These are phyloP conservation scores for Pichia sp. DNA, from an alignment of 1,139 yeast genomes.

Conservation along the genomic window DNA sequence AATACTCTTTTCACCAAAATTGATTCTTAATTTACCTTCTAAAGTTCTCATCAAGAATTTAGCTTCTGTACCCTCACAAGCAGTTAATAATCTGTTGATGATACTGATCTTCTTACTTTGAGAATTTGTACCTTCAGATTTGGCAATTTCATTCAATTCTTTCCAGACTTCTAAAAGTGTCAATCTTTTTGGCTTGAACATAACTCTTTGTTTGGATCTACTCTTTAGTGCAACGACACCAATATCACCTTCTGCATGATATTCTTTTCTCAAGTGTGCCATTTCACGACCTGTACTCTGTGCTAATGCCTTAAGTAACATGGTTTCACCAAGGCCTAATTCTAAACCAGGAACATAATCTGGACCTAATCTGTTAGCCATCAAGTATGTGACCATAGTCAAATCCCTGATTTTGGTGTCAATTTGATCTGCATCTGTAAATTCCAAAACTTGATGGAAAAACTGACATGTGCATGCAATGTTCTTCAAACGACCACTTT, in stretches of 20 bases:
- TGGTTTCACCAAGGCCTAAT: conserved; percentile 87
- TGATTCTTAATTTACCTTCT: conserved; percentile 92
- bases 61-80: conserved; percentile 88
- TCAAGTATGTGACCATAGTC: conserved; percentile 72
- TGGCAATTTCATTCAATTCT: conserved; percentile 75
- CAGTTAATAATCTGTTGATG: conserved; percentile 81
- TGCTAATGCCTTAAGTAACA: conserved; percentile 82
- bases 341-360: conserved; percentile 89
- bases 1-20: conserved; percentile 92
- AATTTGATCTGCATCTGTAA: conserved; percentile 27
- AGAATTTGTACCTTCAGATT: conserved; percentile 77
- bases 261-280: conserved; percentile 69
- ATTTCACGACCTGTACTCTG: conserved; percentile 86
- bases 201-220: conserved; percentile 81
- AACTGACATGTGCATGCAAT: conserved; percentile 71
- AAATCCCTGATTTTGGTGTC: conserved; percentile 49
- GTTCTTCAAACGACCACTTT: conserved; percentile 80
- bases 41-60: conserved; percentile 85
- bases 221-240: conserved; percentile 89
- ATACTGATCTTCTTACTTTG: conserved; percentile 73
- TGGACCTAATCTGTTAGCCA: conserved; percentile 89
- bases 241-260: conserved; percentile 80
- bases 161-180: conserved; percentile 72
- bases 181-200: conserved; percentile 88
- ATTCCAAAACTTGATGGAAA: conserved; percentile 57